Base-by-base conservation (phyloP, 306 rosid genomes). In the Bauhinia variegata region DNA sequence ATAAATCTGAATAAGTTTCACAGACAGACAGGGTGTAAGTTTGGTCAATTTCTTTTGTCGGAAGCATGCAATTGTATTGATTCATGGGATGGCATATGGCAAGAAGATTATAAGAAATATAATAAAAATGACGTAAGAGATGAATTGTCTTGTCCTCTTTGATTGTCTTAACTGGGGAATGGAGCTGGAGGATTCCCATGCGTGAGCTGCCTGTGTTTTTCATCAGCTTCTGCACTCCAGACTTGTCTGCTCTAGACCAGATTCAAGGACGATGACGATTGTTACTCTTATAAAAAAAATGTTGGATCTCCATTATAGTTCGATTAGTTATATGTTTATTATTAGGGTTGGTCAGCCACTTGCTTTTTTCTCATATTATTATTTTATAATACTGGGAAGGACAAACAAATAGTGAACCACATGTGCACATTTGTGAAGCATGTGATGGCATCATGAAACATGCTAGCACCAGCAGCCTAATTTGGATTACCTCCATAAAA, bases 101-200 rank as follows among this genome's bases (percentile, higher is more conserved):
- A n/a, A n/a, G n/a, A n/a, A n/a, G n/a, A n/a, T n/a, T n/a, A n/a
- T n/a, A n/a, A n/a, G n/a, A n/a, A n/a, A 65, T 53, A 38, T 34
- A 63, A 53, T 63, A 66, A 16, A 6, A 62, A 15, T 36, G 78
- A 72, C 73, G 79, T 63, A 71, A 77, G 55, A 48, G 76, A 71
- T 51, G 73, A 63, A 63, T 19, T 47, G 62, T 38, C 57, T 70
- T 34, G 66, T 19, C 51, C 65, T 38, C 57, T 70, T 34, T 15
- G 31, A 41, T 67, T 81, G 80, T 79, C 77, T 68, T 74, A 43
- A 39, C 9, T 23, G 36, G 36, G 10, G 14, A 38, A 70, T 16
- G 9, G 50, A 69, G 67, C 65, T 16, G 9, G 50, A 69, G 67
- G 60, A 71, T 61, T 58, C 41, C 41, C 54, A 63, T 23, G n/a